phyloP scores from a whole-genome alignment of 1,139 yeast species.

The Saccharomyces hybrid region DNA sequence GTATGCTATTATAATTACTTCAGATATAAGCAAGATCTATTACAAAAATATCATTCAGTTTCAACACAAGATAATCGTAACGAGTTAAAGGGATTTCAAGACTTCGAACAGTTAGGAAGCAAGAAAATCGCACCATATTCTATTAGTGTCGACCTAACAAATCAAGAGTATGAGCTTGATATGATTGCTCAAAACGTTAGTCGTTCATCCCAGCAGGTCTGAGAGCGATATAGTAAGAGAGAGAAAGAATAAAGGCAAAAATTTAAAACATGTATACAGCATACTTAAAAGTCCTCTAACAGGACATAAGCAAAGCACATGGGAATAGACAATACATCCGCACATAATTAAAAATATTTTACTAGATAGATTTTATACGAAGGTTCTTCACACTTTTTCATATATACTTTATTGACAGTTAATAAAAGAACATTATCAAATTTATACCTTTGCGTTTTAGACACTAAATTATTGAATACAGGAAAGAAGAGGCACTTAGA shows the following conservation, averaged over 20 bases:
- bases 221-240: background rate
- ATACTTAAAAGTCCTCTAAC: background rate
- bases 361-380: background rate
- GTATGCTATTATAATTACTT: constrained; percentile 75
- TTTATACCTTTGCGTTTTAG: no score
- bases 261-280: background rate
- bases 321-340: background rate
- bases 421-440: background rate
- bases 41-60: constrained; percentile 2
- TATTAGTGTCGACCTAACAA: constrained; percentile 10
- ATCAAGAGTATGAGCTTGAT: constrained; percentile 20
- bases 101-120: background rate
- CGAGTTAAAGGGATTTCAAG: background rate
- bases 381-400: background rate
- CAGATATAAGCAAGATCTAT: constrained; percentile 36
- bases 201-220: constrained; percentile 1
- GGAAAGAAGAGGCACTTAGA: no score
- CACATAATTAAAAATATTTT: background rate
- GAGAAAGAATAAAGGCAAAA: background rate
- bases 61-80: background rate
- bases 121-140: constrained; percentile 8
- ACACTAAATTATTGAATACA: no score
- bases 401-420: background rate
- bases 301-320: background rate
- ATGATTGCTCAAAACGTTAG: constrained; percentile 5